Percentiles rank a stretch among this genome's conserved stretches.
Evolutionary conservation across 371 early-diverging fungal genomes (phyloP).

Genomic region (Rhizomucor miehei): DNA sequence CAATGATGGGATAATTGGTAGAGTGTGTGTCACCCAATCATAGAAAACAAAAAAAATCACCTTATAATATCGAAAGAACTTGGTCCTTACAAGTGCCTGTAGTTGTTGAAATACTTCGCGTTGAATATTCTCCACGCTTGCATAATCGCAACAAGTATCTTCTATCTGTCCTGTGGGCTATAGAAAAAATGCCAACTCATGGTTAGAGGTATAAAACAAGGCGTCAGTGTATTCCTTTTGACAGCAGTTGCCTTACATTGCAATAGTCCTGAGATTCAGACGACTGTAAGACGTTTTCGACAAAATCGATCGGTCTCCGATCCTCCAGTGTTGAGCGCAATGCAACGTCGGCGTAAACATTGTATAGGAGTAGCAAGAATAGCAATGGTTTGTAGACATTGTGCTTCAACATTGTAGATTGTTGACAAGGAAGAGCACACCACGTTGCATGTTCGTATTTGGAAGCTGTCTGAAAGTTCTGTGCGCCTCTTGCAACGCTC

Average conservation of each 20-base stretch:
- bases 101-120: slow-evolving; percentile 61
- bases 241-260: slow-evolving; percentile 23
- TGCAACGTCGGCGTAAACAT: neutral
- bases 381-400: too few relatives aligned
- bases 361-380: neutral
- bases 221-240: neutral
- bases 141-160: slow-evolving; percentile 84
- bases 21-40: too few relatives aligned
- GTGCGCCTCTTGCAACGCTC: too few relatives aligned
- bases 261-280: slow-evolving; percentile 34
- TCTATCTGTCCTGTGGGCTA: slow-evolving; percentile 73
- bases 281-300: slow-evolving; percentile 27
- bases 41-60: slow-evolving; percentile 23
- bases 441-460: too few relatives aligned
- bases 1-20: too few relatives aligned
- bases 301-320: slow-evolving; percentile 30
- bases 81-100: slow-evolving; percentile 71
- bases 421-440: too few relatives aligned
- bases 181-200: neutral
- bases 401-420: too few relatives aligned
- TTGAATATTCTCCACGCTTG: slow-evolving; percentile 77
- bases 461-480: too few relatives aligned
- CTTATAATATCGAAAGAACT: slow-evolving; percentile 89
- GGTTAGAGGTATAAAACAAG: neutral
- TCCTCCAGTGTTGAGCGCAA: slow-evolving; percentile 17